Evolutionary conservation across 805 yeast species (phyloP).

Genomic region (Aciculoconidium aculeatum): DNA sequence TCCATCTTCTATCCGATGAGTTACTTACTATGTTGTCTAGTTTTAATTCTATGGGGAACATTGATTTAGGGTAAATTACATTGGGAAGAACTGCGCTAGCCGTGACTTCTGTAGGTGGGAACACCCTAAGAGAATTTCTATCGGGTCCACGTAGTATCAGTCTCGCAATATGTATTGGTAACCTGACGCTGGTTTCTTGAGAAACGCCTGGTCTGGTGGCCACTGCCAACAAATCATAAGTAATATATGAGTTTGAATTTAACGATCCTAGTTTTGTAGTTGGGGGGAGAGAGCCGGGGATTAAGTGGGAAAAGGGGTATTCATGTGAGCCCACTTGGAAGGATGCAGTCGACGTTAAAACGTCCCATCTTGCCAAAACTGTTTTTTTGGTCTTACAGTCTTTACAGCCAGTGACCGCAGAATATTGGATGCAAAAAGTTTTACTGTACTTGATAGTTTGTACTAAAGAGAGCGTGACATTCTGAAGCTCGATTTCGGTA

Average conservation of each 20-base stretch:
- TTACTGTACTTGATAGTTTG: conserved; percentile 63
- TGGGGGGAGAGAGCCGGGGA: conserved; percentile 87
- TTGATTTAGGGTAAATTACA: conserved; percentile 81
- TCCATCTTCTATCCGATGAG: conserved; percentile 67
- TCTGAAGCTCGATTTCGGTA: conserved; percentile 45
- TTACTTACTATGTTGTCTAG: conserved; percentile 61
- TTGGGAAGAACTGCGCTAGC: conserved; percentile 86
- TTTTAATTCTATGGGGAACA: conserved; percentile 76
- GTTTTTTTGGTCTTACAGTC: conserved; percentile 51
- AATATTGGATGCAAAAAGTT: conserved; percentile 58
- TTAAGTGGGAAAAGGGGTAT: conserved; percentile 84
- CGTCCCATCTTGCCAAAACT: conserved; percentile 84
- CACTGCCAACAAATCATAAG: conserved; percentile 71
- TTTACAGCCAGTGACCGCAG: conserved; percentile 44
- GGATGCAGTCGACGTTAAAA: conserved; percentile 52
- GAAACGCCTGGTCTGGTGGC: conserved; percentile 22
- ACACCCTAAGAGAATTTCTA: conserved; percentile 79
- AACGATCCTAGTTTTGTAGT: conserved; percentile 59
- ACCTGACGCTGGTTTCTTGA: conserved; percentile 30
- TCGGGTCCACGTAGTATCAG: conserved; percentile 79
- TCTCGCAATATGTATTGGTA: conserved; percentile 71
- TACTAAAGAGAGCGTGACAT: conserved; percentile 61
- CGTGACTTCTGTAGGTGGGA: conserved; percentile 91
- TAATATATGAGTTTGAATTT: conserved; percentile 45
- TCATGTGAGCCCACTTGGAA: conserved; percentile 69